phyloP scores from a whole-genome alignment of 345 rosid species.

The Arabidopsis suecica region DNA sequence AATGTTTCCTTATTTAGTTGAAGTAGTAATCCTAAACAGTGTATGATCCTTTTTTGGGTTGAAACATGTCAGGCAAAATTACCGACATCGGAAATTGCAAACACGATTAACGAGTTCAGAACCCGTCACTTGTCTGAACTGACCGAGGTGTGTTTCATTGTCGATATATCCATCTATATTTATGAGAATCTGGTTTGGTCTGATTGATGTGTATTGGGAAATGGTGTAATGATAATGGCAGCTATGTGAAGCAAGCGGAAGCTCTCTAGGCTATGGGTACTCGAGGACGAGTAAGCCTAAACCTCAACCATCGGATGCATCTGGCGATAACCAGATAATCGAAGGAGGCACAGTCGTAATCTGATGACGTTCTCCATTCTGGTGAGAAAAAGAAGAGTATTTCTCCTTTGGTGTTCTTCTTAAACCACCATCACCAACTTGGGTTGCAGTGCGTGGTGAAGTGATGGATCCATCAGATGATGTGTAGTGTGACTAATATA shows the following conservation, averaged over 20 bases:
- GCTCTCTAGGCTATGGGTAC: constrained; percentile 95
- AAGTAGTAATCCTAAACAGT: neutral
- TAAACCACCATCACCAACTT: neutral
- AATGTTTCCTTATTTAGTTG: constrained; percentile 11
- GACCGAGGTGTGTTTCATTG: constrained; percentile 62
- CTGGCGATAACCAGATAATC: constrained; percentile 68
- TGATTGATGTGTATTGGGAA: constrained; percentile 4
- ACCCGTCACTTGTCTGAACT: constrained; percentile 94
- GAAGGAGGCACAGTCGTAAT: constrained; percentile 81
- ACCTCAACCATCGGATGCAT: constrained; percentile 55
- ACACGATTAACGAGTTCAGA: constrained; percentile 91
- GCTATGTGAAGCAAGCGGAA: constrained; percentile 87
- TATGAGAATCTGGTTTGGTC: neutral
- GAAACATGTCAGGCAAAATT: constrained; percentile 66
- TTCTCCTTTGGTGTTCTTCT: neutral
- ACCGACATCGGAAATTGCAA: constrained; percentile 86
- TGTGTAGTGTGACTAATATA: neutral
- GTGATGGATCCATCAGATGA: neutral
- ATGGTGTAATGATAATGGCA: constrained; percentile 44
- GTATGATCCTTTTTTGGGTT: constrained; percentile 6
- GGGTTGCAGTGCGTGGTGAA: neutral
- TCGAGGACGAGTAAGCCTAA: constrained; percentile 74
- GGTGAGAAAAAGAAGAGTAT: constrained; percentile 8
- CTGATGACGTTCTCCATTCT: constrained; percentile 43
- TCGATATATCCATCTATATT: neutral